Evolutionary conservation across 139 green algal genomes (phyloP), one percentile per base, ranked within the genome.

Genomic region (Micractinium conductrix): DNA sequence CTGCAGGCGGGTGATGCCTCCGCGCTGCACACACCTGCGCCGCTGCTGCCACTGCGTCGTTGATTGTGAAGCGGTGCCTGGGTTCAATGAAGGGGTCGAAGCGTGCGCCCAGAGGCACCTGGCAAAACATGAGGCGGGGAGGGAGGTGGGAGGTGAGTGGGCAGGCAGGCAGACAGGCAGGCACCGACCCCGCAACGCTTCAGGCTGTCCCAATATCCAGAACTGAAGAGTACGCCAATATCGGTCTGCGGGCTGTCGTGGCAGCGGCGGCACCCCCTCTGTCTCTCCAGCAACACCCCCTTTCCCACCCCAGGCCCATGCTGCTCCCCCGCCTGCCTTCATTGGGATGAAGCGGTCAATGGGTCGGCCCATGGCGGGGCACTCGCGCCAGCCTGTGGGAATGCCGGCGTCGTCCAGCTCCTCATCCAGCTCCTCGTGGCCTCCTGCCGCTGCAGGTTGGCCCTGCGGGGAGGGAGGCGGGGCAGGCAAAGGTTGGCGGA

Each of bases 331-430:
- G 24, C 73, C 1, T 33, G 55, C 81, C 82, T 90, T 88, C 7
- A 88, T 83, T 1, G 86, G 86, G 42, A 90, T 85, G 60, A 90
- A 90, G 26, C 82, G 75, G n/a, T 73, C 74, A 2, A 90, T 43
- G 1, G 83, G 83, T 21, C 33, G 71, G 8, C 83, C 87, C 58
- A 88, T 83, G 38, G 50, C 33, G 2, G 87, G 87, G 50, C 83
- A 88, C n/a, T 71, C 53, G 14, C 48, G 58, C 87, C 87, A 90
- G 35, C 87, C 87, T 0, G 28, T 38, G 44, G 87, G 87, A 1
- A 90, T 84, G 58, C 87, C 83, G 17, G 33, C 35, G 12, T 67
- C 43, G 44, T 88, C 87, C 55, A 88, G 35, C 69, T 90, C 87
- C 19, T 90, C 87, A 45, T 90, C 86, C 10, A 37, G 50, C 53